Evolutionary conservation across 495 filamentous ascomycete genomes (phyloP).

Genomic region (Cercophora sp.): DNA sequence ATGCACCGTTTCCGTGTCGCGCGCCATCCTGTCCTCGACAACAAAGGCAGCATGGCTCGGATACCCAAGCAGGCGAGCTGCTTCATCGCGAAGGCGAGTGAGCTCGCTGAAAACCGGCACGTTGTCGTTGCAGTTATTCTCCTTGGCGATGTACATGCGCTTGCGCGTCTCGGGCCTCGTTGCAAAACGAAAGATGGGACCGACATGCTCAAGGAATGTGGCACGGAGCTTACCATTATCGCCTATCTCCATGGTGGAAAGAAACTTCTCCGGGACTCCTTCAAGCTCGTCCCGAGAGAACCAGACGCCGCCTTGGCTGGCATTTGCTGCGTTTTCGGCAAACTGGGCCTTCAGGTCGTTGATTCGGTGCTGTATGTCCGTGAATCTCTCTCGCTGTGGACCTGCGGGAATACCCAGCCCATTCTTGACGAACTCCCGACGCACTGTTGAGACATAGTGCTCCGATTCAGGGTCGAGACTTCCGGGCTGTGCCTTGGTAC

Average conservation of each 20-base stretch:
- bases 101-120: neutral
- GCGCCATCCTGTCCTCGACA: neutral
- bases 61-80: neutral
- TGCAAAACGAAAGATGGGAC: neutral
- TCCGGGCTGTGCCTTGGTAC: neutral
- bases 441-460: neutral
- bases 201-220: neutral
- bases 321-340: neutral
- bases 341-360: neutral
- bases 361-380: neutral
- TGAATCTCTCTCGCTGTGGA: neutral
- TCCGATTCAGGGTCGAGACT: neutral
- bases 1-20: neutral
- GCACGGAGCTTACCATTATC: neutral
- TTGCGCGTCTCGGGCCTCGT: neutral
- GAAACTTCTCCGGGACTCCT: neutral
- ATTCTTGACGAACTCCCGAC: neutral
- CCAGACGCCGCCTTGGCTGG: neutral
- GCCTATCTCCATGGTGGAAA: neutral
- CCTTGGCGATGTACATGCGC: neutral
- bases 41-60: neutral
- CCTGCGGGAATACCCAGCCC: neutral
- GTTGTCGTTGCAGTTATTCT: conserved; percentile 1
- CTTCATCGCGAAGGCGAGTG: neutral
- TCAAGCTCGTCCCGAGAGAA: neutral